phyloP scores from a whole-genome alignment of 768 basidiomycete genomes.

The Botryobasidium botryosum region DNA sequence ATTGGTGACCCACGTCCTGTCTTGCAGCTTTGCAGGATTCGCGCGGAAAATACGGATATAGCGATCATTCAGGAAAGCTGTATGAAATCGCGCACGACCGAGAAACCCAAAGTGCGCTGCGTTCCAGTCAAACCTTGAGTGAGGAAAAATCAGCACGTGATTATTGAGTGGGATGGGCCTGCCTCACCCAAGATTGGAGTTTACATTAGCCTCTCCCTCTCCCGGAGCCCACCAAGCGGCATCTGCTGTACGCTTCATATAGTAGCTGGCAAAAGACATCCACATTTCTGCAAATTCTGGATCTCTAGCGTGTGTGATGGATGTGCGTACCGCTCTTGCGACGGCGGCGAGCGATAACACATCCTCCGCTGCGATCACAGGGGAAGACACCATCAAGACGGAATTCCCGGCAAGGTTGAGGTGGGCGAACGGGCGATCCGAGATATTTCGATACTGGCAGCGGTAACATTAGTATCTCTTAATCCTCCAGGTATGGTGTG shows the following conservation, averaged over 20 bases:
- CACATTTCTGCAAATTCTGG: conserved; percentile 6
- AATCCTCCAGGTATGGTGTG: too few relatives aligned
- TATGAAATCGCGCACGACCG: too few relatives aligned
- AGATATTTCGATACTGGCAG: too few relatives aligned
- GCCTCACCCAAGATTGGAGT: conserved; percentile 9
- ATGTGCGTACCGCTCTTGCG: conserved; percentile 3
- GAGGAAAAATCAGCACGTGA: too few relatives aligned
- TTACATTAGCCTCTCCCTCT: conserved; percentile 3
- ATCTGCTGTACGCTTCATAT: conserved; percentile 2
- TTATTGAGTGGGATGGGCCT: too few relatives aligned
- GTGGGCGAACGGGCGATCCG: conserved; percentile 3
- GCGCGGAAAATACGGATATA: too few relatives aligned
- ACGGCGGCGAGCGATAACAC: neutral
- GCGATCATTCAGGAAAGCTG: too few relatives aligned
- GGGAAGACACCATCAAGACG: conserved; percentile 3
- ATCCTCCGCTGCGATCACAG: neutral
- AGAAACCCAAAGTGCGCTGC: too few relatives aligned
- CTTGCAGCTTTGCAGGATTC: too few relatives aligned
- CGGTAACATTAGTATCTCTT: too few relatives aligned
- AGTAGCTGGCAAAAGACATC: conserved; percentile 1
- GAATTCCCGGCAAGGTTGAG: neutral
- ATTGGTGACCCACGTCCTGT: too few relatives aligned
- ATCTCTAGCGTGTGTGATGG: conserved; percentile 9
- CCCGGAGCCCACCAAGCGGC: conserved; percentile 1
- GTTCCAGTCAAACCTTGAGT: too few relatives aligned